Evolutionary conservation across 2,329 filamentous ascomycete species (phyloP).

Genomic region (Eutypa lata): DNA sequence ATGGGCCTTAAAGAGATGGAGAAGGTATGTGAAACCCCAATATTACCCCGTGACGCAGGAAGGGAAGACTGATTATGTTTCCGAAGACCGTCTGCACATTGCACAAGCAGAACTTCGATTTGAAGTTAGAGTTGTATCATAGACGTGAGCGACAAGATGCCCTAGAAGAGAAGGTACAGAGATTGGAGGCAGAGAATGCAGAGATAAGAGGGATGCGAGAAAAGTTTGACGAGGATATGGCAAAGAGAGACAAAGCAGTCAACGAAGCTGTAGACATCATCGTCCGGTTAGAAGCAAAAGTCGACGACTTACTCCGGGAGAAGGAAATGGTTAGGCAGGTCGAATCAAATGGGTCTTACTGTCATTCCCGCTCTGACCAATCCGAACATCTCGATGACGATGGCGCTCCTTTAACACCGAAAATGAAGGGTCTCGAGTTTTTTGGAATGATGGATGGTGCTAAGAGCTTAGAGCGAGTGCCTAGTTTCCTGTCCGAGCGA

Average conservation of each 20-base stretch:
- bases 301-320: constrained; percentile 53
- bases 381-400: constrained; percentile 17
- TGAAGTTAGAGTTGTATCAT: constrained; percentile 71
- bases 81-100: constrained; percentile 61
- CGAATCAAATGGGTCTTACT: constrained; percentile 38
- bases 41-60: constrained; percentile 2
- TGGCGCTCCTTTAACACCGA: constrained; percentile 18
- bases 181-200: constrained; percentile 50
- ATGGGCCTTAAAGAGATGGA: constrained; percentile 68
- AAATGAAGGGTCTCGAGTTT: constrained; percentile 9
- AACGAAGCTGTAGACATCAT: constrained; percentile 71
- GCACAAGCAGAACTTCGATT: constrained; percentile 74
- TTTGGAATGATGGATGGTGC: constrained; percentile 26
- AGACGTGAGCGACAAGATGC: constrained; percentile 60
- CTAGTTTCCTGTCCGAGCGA: constrained; percentile 61
- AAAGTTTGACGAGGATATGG: constrained; percentile 56
- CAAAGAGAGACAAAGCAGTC: constrained; percentile 67
- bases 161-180: constrained; percentile 56
- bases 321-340: constrained; percentile 51
- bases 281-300: constrained; percentile 58
- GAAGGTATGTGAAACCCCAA: constrained; percentile 41
- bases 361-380: constrained; percentile 28
- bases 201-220: constrained; percentile 58
- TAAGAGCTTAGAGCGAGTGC: constrained; percentile 53
- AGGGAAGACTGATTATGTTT: constrained; percentile 5